Percentiles rank a stretch among this genome's conserved stretches.
These are phyloP conservation scores for Capsicum rhomboideum DNA, from an alignment of 257 asterid genomes.

Conservation along the genomic window DNA sequence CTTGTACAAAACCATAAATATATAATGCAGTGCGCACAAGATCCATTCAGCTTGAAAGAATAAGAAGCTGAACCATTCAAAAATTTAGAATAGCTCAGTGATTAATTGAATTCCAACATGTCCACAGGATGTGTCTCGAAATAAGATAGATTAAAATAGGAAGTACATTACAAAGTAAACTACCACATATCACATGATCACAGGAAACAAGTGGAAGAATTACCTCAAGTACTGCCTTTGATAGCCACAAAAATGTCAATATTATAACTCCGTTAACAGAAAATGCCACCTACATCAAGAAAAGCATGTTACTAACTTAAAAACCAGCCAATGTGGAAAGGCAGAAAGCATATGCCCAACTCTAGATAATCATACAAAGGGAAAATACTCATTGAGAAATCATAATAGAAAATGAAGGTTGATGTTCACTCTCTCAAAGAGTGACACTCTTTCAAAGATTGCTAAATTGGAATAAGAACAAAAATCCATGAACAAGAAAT, in stretches of 20 bases:
- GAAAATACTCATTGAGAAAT: background rate
- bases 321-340: background rate
- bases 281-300: conserved; percentile 64
- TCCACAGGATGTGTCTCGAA: background rate
- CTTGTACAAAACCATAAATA: background rate
- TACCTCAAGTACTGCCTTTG: conserved; percentile 87
- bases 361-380: background rate
- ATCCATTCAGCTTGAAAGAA: background rate
- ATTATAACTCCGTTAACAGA: conserved; percentile 82
- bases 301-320: background rate
- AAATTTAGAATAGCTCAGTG: background rate
- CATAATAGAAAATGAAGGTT: background rate
- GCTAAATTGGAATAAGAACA: background rate
- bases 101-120: background rate
- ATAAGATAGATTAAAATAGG: background rate
- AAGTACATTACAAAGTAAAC: background rate
- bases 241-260: conserved; percentile 80
- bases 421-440: background rate
- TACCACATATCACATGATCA: background rate
- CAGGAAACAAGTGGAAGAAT: conserved; percentile 3
- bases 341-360: background rate
- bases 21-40: background rate
- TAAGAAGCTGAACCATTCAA: background rate
- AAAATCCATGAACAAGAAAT: background rate
- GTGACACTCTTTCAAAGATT: background rate